Conservation (phyloP, 345 rosid species). For the Trapa bicornis region DNA sequence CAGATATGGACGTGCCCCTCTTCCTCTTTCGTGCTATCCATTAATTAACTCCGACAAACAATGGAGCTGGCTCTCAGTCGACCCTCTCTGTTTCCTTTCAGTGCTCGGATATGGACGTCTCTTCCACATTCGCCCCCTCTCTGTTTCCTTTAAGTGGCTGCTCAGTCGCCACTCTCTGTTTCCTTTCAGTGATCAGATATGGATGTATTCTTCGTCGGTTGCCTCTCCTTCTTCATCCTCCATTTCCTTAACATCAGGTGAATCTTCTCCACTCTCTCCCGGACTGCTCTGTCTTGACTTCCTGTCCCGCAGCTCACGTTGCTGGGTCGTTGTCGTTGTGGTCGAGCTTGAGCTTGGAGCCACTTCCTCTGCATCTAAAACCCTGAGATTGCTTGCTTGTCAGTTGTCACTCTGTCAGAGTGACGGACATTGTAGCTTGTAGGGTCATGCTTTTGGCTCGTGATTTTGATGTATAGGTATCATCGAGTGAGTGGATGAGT, state of each 20-base stretch:
- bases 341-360: not conserved
- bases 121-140: no score
- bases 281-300: not conserved
- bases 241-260: conserved; percentile 6
- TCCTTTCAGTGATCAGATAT: not conserved
- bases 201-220: conserved; percentile 5
- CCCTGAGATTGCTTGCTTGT: no score
- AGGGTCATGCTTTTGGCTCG: no score
- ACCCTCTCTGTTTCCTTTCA: not conserved
- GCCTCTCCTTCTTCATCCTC: conserved; percentile 12
- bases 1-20: not conserved
- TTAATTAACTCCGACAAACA: not conserved
- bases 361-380: no score
- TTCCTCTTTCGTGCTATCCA: no score
- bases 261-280: not conserved
- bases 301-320: not conserved
- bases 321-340: no score
- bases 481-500: not conserved
- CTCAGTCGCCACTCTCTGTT: not conserved
- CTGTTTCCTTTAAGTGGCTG: no score
- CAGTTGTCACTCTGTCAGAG: no score
- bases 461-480: not conserved
- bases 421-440: not conserved
- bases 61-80: not conserved
- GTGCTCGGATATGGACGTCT: not conserved